Base-by-base conservation (phyloP, 305 asterid genomes). In the Fraxinus floribunda region DNA sequence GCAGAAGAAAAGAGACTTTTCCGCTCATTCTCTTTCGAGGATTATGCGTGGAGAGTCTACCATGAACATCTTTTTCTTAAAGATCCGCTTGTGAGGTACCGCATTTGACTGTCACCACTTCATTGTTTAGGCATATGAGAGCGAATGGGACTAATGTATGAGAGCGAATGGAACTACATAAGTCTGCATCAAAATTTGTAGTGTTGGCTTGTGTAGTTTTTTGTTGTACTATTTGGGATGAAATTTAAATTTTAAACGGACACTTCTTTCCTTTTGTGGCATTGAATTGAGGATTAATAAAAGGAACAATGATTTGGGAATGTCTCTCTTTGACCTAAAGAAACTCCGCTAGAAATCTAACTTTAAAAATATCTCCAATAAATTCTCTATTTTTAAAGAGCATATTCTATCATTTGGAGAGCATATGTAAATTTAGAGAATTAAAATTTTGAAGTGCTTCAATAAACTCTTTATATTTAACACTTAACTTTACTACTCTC, bases 31-130 rank as follows among this genome's bases (percentile, higher is more conserved):
- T 82, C 89, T 7, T 90, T 94, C 1, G 96, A 94, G 83, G 94
- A 91, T 79, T 91, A 93, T 41, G 97, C 97, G 0, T 93, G 98
- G 97, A 88, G 92, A 80, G 87, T 91, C 18, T 93, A 90, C 86
- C 94, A 93, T 20, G 91, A 89, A 16, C 89, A 86, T 32, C 84
- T 90, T 80, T 87, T 68, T 18, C 46, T 81, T 10, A 94, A 93
- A 80, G 97, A 94, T 44, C 90, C 93, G 1, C 96, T 94, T 36
- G n/a, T 81, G 38, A 76, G 89, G 75, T 91, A 90, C 49, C 90
- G 93, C 0, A 49, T 83, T 44, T 87, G 79, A 88, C 5, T 38
- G 8, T 52, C 64, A 15, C 38, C 38, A 5, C 38, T 35, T 36
- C 39, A 36, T 55, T 15, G 49, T 41, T 9, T 41, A 9, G 49